Conservation (phyloP, 1,139 yeast genomes). For the Blastobotrys capitulatus region DNA sequence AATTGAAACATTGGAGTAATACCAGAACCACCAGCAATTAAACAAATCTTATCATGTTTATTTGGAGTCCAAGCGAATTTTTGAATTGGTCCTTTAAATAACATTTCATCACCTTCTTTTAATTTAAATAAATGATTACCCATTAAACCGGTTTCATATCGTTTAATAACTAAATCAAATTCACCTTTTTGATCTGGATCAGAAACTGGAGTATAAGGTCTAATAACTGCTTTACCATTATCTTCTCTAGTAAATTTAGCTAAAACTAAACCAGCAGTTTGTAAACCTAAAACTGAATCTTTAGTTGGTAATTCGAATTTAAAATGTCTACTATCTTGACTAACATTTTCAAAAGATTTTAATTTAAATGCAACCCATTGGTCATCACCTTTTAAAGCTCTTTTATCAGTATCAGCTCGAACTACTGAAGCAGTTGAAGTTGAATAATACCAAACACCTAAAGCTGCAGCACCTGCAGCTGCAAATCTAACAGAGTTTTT, state of each 20-base stretch:
- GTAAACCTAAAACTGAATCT: conserved; percentile 71
- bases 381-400: conserved; percentile 54
- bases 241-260: conserved; percentile 70
- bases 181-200: conserved; percentile 66
- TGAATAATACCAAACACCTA: conserved; percentile 25
- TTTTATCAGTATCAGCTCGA: conserved; percentile 26
- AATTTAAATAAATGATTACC: conserved; percentile 66
- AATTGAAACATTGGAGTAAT: conserved; percentile 92
- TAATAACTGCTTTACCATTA: conserved; percentile 82
- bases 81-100: conserved; percentile 91
- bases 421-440: conserved; percentile 15
- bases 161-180: conserved; percentile 77
- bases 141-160: conserved; percentile 80
- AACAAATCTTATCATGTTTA: conserved; percentile 69
- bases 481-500: conserved; percentile 12
- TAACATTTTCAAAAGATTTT: conserved; percentile 48
- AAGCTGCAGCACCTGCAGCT: conserved; percentile 27
- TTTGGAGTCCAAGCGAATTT: conserved; percentile 93
- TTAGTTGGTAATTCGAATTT: conserved; percentile 64
- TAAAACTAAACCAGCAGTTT: conserved; percentile 72
- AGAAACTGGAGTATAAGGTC: conserved; percentile 94
- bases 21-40: conserved; percentile 96
- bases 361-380: conserved; percentile 80
- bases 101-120: conserved; percentile 72
- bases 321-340: conserved; percentile 55